Percentiles rank a stretch among this genome's conserved stretches.
These are phyloP conservation scores for Backusella liffmaniae DNA, from an alignment of 192 early-diverging fungal genomes.

Conservation along the genomic window DNA sequence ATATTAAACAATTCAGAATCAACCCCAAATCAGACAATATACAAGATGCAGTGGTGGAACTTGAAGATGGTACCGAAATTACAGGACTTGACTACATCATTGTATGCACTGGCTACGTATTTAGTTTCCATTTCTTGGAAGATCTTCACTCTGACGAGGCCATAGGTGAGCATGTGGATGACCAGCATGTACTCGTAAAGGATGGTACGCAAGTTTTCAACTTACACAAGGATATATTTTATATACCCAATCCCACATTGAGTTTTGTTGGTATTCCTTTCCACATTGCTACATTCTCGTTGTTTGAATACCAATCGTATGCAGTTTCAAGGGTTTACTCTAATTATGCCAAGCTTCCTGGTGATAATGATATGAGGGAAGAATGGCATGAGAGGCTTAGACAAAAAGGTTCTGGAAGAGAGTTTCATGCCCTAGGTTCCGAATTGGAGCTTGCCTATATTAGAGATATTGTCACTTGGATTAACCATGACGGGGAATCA, in stretches of 20 bases:
- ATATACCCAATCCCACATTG: slow-evolving; percentile 48
- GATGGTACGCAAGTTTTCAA: not conserved
- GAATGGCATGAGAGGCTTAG: not conserved
- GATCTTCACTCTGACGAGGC: slow-evolving; percentile 45
- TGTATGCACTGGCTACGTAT: slow-evolving; percentile 67
- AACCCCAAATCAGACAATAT: not conserved
- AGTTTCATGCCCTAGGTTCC: not conserved
- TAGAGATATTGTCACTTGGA: not conserved
- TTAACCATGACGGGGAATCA: not conserved
- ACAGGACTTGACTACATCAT: slow-evolving; percentile 49
- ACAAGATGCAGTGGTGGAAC: not conserved
- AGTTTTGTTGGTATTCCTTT: slow-evolving; percentile 59
- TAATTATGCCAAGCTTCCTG: not conserved
- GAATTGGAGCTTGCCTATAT: not conserved
- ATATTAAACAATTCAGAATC: not conserved
- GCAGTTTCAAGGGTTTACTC: slow-evolving; percentile 34
- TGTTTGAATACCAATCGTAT: slow-evolving; percentile 56
- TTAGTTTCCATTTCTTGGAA: slow-evolving; percentile 57
- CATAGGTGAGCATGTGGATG: not conserved
- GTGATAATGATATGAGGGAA: not conserved
- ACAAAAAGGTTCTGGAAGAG: not conserved
- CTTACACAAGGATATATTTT: slow-evolving; percentile 36
- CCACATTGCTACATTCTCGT: slow-evolving; percentile 55
- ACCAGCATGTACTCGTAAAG: not conserved
- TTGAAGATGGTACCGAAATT: slow-evolving; percentile 27